Evolutionary conservation across 805 yeast genomes (phyloP).

Genomic region (Debaryomyces prosopidis): DNA sequence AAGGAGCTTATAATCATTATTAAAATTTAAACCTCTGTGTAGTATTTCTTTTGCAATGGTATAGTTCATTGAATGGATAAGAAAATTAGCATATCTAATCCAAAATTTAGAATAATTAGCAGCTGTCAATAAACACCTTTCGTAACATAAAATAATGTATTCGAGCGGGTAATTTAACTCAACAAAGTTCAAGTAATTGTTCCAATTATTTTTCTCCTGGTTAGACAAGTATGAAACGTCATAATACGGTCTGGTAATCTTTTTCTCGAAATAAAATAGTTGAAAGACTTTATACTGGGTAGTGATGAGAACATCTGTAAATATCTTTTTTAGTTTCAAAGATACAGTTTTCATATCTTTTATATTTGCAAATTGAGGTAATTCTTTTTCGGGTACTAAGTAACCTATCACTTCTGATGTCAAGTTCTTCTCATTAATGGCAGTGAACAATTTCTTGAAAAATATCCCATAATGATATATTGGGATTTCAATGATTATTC

Average conservation of each 20-base stretch:
- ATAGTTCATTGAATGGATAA: conserved; percentile 25
- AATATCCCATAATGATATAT: conserved; percentile 52
- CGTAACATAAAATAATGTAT: conserved; percentile 37
- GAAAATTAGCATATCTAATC: conserved; percentile 49
- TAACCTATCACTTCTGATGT: conserved; percentile 12
- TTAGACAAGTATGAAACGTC: conserved; percentile 30
- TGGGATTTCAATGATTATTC: conserved; percentile 57
- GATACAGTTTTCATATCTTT: conserved; percentile 28
- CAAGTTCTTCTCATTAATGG: conserved; percentile 21
- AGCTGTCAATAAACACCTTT: conserved; percentile 48
- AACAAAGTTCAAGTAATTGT: conserved; percentile 53
- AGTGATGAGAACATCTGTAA: conserved; percentile 54
- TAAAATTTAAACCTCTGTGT: conserved; percentile 30
- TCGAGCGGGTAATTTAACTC: conserved; percentile 38
- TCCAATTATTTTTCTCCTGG: conserved; percentile 61
- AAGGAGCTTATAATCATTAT: conserved; percentile 29
- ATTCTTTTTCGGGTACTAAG: conserved; percentile 19
- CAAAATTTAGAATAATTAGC: conserved; percentile 49
- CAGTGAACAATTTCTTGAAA: conserved; percentile 36
- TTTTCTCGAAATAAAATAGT: conserved; percentile 50
- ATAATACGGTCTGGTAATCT: conserved; percentile 37
- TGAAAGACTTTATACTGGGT: conserved; percentile 55
- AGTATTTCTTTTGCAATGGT: conserved; percentile 41
- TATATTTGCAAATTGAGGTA: conserved; percentile 11
- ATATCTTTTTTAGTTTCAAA: conserved; percentile 44